Evolutionary conservation across 2,329 filamentous ascomycete genomes (phyloP).

Genomic region (Atkinsonella hypoxylon): DNA sequence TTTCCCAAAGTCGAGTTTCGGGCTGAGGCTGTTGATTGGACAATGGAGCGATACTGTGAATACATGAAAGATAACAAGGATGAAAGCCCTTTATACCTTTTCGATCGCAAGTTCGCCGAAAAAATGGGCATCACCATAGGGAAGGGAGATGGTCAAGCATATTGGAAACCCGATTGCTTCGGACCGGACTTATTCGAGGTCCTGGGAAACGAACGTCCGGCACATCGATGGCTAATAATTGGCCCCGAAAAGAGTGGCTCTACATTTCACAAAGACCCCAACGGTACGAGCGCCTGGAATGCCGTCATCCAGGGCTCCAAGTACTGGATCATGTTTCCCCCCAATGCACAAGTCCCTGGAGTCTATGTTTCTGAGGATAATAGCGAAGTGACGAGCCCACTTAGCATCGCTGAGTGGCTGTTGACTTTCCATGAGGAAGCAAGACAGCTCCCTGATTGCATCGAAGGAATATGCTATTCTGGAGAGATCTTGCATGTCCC

Average conservation of each 20-base stretch:
- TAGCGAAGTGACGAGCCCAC: conserved; percentile 83
- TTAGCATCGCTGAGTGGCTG: conserved; percentile 96
- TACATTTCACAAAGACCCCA: conserved; percentile 83
- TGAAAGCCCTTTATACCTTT: conserved; percentile 86
- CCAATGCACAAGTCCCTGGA: conserved; percentile 65
- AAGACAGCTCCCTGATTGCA: conserved; percentile 59
- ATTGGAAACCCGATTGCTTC: conserved; percentile 76
- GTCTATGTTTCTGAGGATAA: conserved; percentile 83
- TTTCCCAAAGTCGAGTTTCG: conserved; percentile 63
- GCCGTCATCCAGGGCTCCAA: conserved; percentile 81
- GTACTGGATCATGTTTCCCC: conserved; percentile 98
- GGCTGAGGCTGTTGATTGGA: conserved; percentile 91
- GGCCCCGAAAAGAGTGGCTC: conserved; percentile 79
- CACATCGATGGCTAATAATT: conserved; percentile 86
- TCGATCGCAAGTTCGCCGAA: conserved; percentile 74
- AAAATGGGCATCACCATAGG: conserved; percentile 69
- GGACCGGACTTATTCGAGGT: conserved; percentile 76
- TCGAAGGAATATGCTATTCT: conserved; percentile 71
- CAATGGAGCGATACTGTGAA: conserved; percentile 62
- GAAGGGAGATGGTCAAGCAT: conserved; percentile 38
- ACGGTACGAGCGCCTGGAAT: conserved; percentile 78
- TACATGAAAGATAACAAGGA: conserved; percentile 75
- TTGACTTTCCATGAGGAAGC: conserved; percentile 81
- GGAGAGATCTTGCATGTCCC: conserved; percentile 90
- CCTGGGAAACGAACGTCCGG: conserved; percentile 65